Base-by-base conservation (phyloP, 1,139 yeast species). In the Suhomyces taliae region DNA sequence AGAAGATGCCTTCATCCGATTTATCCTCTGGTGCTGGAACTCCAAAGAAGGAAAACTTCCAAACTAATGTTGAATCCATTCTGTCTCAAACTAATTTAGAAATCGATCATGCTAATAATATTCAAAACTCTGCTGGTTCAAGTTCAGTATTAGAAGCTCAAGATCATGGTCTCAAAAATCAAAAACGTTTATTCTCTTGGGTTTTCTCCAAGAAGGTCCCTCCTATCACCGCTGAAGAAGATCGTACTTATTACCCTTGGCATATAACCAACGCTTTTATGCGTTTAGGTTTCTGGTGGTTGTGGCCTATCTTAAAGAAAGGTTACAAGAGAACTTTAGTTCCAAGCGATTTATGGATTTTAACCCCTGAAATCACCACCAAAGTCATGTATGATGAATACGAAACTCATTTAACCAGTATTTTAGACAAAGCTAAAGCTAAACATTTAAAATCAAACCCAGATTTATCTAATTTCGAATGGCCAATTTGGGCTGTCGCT, bases 311-410 rank as follows among this genome's bases (percentile, higher is more conserved):
- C 9, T 56, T 74, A 49, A 53, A 57, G 35, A 71, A 67, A 50
- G 80, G 79, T 11, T 75, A 74, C 56, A 69, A 70, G 51, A 59
- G 79, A 47, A 74, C 78, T 2, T 65, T 75, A 50, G 61, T 62
- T 7, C 73, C 77, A 1, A 61, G 62, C 41, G 80, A 75, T 54
- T 64, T 75, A 50, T 75, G 67, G 64, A 61, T 58, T 43, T 61
- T 75, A 39, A 64, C 77, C 5, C 69, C 68, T 6, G 67, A 71
- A 9, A 55, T 74, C 40, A 70, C 65, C 35, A 76, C 74, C n/a
- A 67, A 73, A 52, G 51, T 58, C 39, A 66, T 74, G 76, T 74
- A 74, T 55, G 49, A 47, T 26, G 56, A 50, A 37, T 75, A 64
- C 56, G 69, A 69, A 36, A 45, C 32, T 7, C 52, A 65, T 44